Evolutionary conservation across 2,329 filamentous ascomycete genomes (phyloP).

Genomic region (Alternaria viburni): DNA sequence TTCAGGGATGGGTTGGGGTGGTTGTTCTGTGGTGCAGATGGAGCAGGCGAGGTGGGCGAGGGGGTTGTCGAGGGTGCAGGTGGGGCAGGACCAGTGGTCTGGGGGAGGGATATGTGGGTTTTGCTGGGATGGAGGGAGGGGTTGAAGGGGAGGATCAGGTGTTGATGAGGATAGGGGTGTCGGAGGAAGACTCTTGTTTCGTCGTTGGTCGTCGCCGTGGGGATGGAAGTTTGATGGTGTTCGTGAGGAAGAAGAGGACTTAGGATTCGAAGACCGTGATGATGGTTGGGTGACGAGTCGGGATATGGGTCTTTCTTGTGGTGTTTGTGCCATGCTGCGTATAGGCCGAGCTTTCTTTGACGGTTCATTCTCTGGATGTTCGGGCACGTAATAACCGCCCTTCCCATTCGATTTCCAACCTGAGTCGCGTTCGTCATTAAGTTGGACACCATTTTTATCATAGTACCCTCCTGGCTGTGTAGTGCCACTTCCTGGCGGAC

Average conservation of each 20-base stretch:
- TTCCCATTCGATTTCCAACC: neutral
- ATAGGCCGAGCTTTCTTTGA: conserved; percentile 11
- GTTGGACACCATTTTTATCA: neutral
- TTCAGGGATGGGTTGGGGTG: conserved; percentile 49
- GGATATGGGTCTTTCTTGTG: conserved; percentile 40
- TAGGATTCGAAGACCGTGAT: neutral
- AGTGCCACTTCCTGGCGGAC: neutral
- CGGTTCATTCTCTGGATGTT: neutral
- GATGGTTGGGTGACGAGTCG: conserved; percentile 37
- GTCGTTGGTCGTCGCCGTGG: neutral
- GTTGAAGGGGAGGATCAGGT: neutral
- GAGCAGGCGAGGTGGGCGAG: conserved; percentile 66
- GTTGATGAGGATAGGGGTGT: neutral
- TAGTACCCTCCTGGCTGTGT: neutral
- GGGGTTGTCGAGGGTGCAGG: conserved; percentile 68
- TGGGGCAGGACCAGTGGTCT: conserved; percentile 63
- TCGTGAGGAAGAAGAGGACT: conserved; percentile 7
- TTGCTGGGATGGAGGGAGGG: conserved; percentile 10
- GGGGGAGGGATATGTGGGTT: conserved; percentile 42
- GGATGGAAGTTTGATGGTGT: conserved; percentile 2
- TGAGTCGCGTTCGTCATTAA: neutral
- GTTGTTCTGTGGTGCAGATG: conserved; percentile 64
- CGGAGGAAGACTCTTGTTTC: neutral
- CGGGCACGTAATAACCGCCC: neutral
- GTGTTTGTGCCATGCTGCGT: conserved; percentile 21